These are phyloP conservation scores for Musa acuminata DNA, from an alignment of 176 grass and related monocot species.

Conservation along the genomic window DNA sequence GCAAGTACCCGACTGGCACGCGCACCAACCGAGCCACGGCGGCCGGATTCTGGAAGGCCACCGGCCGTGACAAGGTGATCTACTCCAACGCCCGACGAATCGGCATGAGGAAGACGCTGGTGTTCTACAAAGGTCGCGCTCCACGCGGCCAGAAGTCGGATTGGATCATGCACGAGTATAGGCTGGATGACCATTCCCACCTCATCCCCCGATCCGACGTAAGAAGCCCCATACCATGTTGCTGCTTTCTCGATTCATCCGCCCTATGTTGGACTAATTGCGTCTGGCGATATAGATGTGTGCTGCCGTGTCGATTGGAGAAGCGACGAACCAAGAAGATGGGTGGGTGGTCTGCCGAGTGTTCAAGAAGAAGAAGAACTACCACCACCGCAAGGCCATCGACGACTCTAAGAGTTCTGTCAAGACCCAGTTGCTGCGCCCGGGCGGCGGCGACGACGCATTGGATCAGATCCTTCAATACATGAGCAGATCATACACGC, in stretches of 20 bases:
- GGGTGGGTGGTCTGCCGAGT: constrained; percentile 88
- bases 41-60: constrained; percentile 85
- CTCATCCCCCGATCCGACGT: constrained; percentile 26
- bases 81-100: constrained; percentile 35
- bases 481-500: neutral
- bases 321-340: constrained; percentile 54
- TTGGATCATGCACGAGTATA: constrained; percentile 97
- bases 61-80: constrained; percentile 82
- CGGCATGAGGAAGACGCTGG: constrained; percentile 91
- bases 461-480: constrained; percentile 29
- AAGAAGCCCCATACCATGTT: constrained; percentile 4
- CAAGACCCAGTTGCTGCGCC: constrained; percentile 36
- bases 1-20: constrained; percentile 87
- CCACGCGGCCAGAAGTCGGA: constrained; percentile 82
- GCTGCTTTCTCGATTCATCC: neutral
- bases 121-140: constrained; percentile 79
- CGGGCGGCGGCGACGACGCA: constrained; percentile 38
- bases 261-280: neutral
- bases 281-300: neutral
- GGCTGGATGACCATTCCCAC: constrained; percentile 42
- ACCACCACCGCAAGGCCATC: constrained; percentile 28
- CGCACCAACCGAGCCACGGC: constrained; percentile 79
- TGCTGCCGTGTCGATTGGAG: constrained; percentile 30
- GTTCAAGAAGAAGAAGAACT: constrained; percentile 72
- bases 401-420: constrained; percentile 38